A percentile compares a stretch with the other conserved stretches of the same genome.
phyloP scores from a whole-genome alignment of 2,329 filamentous ascomycete species.

The Samsoniella hepiali region DNA sequence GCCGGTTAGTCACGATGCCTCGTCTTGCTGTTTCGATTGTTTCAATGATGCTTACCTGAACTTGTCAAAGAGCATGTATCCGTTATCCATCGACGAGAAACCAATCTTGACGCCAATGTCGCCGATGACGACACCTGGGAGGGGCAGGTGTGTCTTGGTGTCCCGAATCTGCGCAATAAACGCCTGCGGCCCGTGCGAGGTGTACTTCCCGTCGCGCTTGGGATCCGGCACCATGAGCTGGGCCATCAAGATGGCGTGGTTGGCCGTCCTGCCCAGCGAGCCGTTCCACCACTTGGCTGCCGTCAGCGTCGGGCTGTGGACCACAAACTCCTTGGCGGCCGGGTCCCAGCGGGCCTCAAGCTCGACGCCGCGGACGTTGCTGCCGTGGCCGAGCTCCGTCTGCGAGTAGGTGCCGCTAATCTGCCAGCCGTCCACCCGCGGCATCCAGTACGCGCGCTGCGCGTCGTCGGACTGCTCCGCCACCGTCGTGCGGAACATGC shows the following conservation, averaged over 20 bases:
- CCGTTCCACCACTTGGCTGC: constrained; percentile 86
- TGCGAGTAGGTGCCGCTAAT: constrained; percentile 78
- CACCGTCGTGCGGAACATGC: constrained; percentile 53
- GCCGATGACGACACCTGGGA: constrained; percentile 69
- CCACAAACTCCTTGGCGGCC: constrained; percentile 68
- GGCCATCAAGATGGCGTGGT: constrained; percentile 75
- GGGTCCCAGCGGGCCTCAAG: constrained; percentile 72
- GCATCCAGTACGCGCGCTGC: constrained; percentile 70
- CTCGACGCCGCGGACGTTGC: constrained; percentile 70
- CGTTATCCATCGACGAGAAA: constrained; percentile 81
- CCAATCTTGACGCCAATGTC: constrained; percentile 80
- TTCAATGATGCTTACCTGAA: constrained; percentile 39
- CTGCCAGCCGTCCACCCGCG: constrained; percentile 65
- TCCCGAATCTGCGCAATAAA: constrained; percentile 75
- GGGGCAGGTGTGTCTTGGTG: constrained; percentile 64
- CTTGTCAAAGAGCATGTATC: constrained; percentile 73
- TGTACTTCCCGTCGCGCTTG: constrained; percentile 37
- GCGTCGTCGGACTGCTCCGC: constrained; percentile 68
- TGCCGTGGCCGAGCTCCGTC: constrained; percentile 76
- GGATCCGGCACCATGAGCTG: constrained; percentile 64
- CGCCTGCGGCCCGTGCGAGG: constrained; percentile 66
- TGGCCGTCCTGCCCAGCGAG: constrained; percentile 70
- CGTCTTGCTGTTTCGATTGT: neutral
- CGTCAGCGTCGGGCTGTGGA: constrained; percentile 71
- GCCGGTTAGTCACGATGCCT: constrained; percentile 8